Conservation (phyloP, 148 eudicot species). For the Amaranthus hypochondriacus region DNA sequence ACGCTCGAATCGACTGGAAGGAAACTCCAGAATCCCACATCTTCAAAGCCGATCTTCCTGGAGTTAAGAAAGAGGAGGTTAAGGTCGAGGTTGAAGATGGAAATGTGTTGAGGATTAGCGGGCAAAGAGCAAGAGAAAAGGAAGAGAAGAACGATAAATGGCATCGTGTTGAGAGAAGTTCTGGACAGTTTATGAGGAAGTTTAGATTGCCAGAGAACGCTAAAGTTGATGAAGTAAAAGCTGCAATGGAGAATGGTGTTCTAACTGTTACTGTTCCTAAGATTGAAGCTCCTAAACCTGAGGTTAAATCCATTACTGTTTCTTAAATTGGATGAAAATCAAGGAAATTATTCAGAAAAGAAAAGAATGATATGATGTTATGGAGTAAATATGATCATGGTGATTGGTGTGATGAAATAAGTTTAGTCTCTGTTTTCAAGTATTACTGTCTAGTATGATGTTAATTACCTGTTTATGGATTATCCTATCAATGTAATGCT, state of each 20-base stretch:
- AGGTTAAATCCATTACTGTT: slow-evolving; percentile 24
- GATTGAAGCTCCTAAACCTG: slow-evolving; percentile 26
- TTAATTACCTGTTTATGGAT: too few species aligned
- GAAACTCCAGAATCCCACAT: slow-evolving; percentile 54
- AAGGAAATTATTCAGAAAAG: background rate
- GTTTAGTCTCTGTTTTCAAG: background rate
- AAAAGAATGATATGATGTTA: background rate
- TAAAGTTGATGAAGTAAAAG: slow-evolving; percentile 24
- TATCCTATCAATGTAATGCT: too few species aligned
- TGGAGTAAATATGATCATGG: too few species aligned
- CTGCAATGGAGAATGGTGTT: slow-evolving; percentile 31
- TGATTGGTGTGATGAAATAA: too few species aligned
- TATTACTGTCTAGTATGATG: too few species aligned
- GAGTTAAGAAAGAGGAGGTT: slow-evolving; percentile 51
- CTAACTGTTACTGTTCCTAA: slow-evolving; percentile 31
- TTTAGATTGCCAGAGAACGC: slow-evolving; percentile 32
- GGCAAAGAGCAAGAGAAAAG: slow-evolving; percentile 36
- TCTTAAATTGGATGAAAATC: background rate
- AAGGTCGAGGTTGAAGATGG: slow-evolving; percentile 62
- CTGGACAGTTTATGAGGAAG: slow-evolving; percentile 20
- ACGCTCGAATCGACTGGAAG: slow-evolving; percentile 45
- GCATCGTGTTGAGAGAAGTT: slow-evolving; percentile 42
- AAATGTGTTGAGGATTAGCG: slow-evolving; percentile 39
- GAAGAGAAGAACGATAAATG: slow-evolving; percentile 40
- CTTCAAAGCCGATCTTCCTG: slow-evolving; percentile 49